A percentile compares a stretch with the other conserved stretches of the same genome.
Conservation (phyloP, 2,329 filamentous ascomycete genomes). For the Rhytidhysteron rufulum region DNA sequence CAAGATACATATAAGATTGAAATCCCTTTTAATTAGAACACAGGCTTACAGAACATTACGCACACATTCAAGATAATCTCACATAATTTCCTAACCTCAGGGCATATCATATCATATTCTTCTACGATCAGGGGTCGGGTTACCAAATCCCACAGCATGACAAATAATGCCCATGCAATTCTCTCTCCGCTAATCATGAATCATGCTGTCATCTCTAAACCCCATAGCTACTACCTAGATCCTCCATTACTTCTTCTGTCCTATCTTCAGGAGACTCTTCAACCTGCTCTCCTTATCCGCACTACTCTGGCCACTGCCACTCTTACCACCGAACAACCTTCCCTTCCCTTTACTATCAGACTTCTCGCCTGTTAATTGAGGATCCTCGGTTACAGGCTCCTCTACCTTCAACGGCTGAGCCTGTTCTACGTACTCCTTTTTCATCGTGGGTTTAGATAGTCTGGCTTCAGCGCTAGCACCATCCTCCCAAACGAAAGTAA, state of each 20-base stretch:
- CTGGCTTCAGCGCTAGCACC: conserved; percentile 55
- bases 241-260: conserved; percentile 27
- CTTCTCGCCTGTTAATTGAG: conserved; percentile 2
- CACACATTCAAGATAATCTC: no score
- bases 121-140: no score
- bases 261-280: conserved; percentile 34
- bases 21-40: no score
- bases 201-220: no score
- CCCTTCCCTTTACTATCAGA: conserved; percentile 26
- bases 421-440: conserved; percentile 53
- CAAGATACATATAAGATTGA: no score
- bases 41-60: no score
- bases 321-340: conserved; percentile 16
- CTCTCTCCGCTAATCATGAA: no score
- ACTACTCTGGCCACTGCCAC: conserved; percentile 20
- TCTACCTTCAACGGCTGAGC: conserved; percentile 67
- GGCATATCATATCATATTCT: no score
- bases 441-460: conserved; percentile 55
- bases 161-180: no score
- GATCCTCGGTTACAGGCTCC: conserved; percentile 36
- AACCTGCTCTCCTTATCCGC: conserved; percentile 39
- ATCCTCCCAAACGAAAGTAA: conserved; percentile 74
- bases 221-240: no score
- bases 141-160: no score
- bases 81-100: no score